phyloP scores from a whole-genome alignment of 2,329 filamentous ascomycete genomes.

The Colletotrichum sp. region DNA sequence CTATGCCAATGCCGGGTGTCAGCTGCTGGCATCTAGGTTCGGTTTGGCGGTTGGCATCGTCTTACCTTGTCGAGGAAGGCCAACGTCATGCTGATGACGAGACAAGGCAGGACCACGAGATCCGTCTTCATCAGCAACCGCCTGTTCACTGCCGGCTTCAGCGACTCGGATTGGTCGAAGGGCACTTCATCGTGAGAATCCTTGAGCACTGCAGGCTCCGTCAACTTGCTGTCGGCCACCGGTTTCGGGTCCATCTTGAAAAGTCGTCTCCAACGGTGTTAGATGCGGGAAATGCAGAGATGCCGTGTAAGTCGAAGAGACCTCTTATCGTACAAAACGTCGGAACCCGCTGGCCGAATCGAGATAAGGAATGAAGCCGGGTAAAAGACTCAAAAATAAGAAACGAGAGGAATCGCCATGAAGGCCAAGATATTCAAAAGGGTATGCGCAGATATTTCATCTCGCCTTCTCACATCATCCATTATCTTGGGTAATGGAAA shows the following conservation, averaged over 20 bases:
- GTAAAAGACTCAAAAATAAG: not conserved
- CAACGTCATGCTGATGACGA: constrained; percentile 22
- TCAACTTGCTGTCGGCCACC: not conserved
- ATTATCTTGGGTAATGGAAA: constrained; percentile 1
- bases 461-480: not conserved
- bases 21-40: not conserved
- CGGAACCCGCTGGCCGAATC: not conserved
- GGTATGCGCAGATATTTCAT: not conserved
- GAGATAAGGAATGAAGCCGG: not conserved
- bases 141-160: constrained; percentile 10
- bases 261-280: not conserved
- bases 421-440: not conserved
- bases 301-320: not conserved
- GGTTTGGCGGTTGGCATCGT: not conserved
- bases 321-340: not conserved
- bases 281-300: not conserved
- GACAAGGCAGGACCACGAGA: constrained; percentile 20
- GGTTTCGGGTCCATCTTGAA: constrained; percentile 2
- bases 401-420: not conserved
- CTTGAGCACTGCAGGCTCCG: not conserved
- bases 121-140: constrained; percentile 23
- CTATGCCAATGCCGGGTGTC: not conserved
- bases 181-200: not conserved
- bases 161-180: not conserved
- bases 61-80: constrained; percentile 23